These are phyloP conservation scores for Euphorbia lathyris DNA, from an alignment of 345 rosid genomes.

Conservation along the genomic window DNA sequence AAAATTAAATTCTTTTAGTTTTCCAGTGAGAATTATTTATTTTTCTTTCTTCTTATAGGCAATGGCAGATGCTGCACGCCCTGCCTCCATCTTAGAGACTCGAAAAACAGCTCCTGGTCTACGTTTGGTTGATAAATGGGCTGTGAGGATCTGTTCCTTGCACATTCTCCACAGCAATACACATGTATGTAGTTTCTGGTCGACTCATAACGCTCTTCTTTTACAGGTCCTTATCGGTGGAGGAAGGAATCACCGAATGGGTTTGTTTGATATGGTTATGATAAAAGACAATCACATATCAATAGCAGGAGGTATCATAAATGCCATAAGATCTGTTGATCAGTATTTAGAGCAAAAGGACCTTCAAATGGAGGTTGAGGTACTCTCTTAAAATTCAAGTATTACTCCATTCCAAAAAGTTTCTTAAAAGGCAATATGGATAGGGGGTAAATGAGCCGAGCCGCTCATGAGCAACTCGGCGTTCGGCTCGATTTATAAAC, in stretches of 20 bases:
- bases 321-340: slow-evolving; percentile 76
- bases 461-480: no score
- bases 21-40: not conserved
- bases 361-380: slow-evolving; percentile 94
- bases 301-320: slow-evolving; percentile 75
- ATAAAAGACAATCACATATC: slow-evolving; percentile 97
- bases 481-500: no score
- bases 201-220: slow-evolving; percentile 27
- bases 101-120: slow-evolving; percentile 93
- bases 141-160: slow-evolving; percentile 49
- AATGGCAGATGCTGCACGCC: slow-evolving; percentile 91
- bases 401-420: no score
- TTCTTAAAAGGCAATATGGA: no score
- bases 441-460: no score
- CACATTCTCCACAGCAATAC: slow-evolving; percentile 1
- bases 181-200: slow-evolving; percentile 17
- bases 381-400: slow-evolving; percentile 26
- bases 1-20: not conserved
- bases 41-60: slow-evolving; percentile 46
- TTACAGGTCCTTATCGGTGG: slow-evolving; percentile 91
- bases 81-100: slow-evolving; percentile 85
- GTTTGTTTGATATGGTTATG: slow-evolving; percentile 97
- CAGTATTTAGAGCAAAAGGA: slow-evolving; percentile 55
- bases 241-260: slow-evolving; percentile 91
- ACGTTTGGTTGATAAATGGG: slow-evolving; percentile 96